phyloP scores from a whole-genome alignment of 495 filamentous ascomycete species.

The Penicillium dipodomyicola region DNA sequence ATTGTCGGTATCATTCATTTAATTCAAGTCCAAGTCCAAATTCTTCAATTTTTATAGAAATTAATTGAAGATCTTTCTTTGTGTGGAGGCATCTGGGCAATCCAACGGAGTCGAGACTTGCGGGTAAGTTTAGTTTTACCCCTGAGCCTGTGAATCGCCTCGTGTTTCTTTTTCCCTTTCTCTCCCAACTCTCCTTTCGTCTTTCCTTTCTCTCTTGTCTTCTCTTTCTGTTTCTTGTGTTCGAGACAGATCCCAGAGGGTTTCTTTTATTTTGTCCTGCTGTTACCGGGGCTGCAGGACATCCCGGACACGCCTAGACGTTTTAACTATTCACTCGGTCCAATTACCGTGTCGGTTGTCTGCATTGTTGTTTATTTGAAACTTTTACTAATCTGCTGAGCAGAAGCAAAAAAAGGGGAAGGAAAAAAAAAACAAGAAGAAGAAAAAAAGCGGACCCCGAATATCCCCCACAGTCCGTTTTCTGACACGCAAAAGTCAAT shows the following conservation, averaged over 20 bases:
- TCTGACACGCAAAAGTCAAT: slow-evolving; percentile 13
- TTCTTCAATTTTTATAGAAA: not conserved
- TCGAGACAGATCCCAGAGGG: slow-evolving; percentile 10
- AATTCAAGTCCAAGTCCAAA: not conserved
- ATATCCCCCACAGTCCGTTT: slow-evolving; percentile 15
- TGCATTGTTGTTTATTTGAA: slow-evolving; percentile 15
- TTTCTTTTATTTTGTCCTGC: slow-evolving; percentile 6
- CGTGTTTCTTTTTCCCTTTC: slow-evolving; percentile 16
- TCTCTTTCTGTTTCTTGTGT: not conserved
- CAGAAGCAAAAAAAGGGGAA: slow-evolving; percentile 7
- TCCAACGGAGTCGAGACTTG: slow-evolving; percentile 15
- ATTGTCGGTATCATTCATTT: slow-evolving; percentile 26
- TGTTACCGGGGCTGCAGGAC: slow-evolving; percentile 37
- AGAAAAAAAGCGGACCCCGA: slow-evolving; percentile 12
- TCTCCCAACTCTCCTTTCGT: slow-evolving; percentile 4
- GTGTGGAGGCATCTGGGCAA: slow-evolving; percentile 5
- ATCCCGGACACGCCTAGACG: slow-evolving; percentile 32
- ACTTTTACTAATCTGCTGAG: slow-evolving; percentile 15
- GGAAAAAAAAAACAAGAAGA: no score
- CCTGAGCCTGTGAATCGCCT: slow-evolving; percentile 19
- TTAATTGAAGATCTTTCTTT: not conserved
- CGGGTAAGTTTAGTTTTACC: slow-evolving; percentile 19
- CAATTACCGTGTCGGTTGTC: slow-evolving; percentile 19
- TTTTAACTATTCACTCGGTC: slow-evolving; percentile 14
- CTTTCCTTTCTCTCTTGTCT: slow-evolving; percentile 13